A percentile compares a stretch with the other conserved stretches of the same genome.
Evolutionary conservation across 441 rosid genomes (phyloP).

Genomic region (Biscutella auriculata): DNA sequence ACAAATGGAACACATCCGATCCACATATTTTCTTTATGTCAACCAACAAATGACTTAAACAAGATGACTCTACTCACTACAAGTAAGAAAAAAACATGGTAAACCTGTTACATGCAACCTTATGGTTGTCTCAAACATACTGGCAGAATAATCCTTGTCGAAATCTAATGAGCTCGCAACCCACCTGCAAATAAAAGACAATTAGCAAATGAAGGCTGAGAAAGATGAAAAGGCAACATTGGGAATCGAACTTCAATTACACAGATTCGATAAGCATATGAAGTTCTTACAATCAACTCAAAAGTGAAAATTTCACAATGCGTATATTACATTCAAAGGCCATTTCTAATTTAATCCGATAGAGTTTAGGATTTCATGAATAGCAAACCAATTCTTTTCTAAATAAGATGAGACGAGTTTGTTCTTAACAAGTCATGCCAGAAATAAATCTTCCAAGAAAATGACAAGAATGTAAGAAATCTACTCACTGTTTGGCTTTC

Average conservation of each 20-base stretch:
- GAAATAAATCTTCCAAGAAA: not conserved
- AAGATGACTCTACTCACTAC: constrained; percentile 12
- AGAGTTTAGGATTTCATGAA: not conserved
- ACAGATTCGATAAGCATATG: too few species aligned
- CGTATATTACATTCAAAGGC: not conserved
- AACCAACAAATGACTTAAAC: constrained; percentile 9
- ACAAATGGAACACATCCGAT: not conserved
- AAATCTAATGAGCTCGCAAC: constrained; percentile 81
- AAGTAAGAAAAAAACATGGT: constrained; percentile 18
- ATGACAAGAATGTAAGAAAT: not conserved
- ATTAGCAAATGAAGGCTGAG: not conserved
- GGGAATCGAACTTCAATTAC: not conserved
- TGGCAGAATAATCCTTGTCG: constrained; percentile 83
- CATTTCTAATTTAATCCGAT: not conserved
- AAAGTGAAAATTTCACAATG: not conserved
- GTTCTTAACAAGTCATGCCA: not conserved
- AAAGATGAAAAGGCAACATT: not conserved
- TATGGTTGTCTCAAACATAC: constrained; percentile 99
- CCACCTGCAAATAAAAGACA: constrained; percentile 60
- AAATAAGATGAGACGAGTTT: not conserved
- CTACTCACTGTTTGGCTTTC: constrained; percentile 85
- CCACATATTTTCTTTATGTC: not conserved
- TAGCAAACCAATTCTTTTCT: not conserved
- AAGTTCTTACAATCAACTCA: too few species aligned
- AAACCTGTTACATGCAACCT: constrained; percentile 86